Evolutionary conservation across 805 yeast species (phyloP), one percentile per base, ranked within the genome.

Genomic region (Starmerella sp.): DNA sequence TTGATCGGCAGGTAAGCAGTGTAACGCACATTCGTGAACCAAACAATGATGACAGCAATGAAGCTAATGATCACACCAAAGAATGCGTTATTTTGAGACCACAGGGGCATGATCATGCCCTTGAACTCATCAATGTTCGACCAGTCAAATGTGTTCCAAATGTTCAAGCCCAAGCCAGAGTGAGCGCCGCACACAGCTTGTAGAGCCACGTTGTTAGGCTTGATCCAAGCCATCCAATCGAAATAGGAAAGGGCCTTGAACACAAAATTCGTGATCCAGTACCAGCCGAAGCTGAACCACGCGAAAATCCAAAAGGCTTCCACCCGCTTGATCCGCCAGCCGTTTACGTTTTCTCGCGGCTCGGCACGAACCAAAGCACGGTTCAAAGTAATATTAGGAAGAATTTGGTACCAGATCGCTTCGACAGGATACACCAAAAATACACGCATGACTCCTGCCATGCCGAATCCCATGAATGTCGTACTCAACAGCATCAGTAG

Each of bases 221-320:
- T 67, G 48, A 79, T 79, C 84, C 84, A 80, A 3, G 77, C 73
- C 61, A 77, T 72, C 84, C 84, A 80, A 60, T 74, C 78, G 66
- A 84, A 83, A 61, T 77, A 76, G 0, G 82, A 75, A 53, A 83
- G 73, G 1, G 80, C 87, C 15, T 72, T 70, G 70, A 82, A 83
- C 32, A 84, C 70, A 63, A 73, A 82, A 53, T 82, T 83, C 4
- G 89, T 88, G 61, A 83, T 68, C 80, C 83, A 82, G 63, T 78
- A 79, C 76, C 82, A 82, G 6, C 73, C 58, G 60, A 81, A 80
- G 28, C 62, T 51, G 53, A 77, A 71, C 3, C 71, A 72, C 53
- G 78, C 73, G 3, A 71, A 73, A 39, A 69, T 52, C 37, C 72
- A 58, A 67, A 82, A 81, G 58, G 79, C 75, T 53, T 66, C 69